Evolutionary conservation across 148 eudicot species (phyloP), one percentile per base, ranked within the genome.

Genomic region (Fallopia convolvulus): DNA sequence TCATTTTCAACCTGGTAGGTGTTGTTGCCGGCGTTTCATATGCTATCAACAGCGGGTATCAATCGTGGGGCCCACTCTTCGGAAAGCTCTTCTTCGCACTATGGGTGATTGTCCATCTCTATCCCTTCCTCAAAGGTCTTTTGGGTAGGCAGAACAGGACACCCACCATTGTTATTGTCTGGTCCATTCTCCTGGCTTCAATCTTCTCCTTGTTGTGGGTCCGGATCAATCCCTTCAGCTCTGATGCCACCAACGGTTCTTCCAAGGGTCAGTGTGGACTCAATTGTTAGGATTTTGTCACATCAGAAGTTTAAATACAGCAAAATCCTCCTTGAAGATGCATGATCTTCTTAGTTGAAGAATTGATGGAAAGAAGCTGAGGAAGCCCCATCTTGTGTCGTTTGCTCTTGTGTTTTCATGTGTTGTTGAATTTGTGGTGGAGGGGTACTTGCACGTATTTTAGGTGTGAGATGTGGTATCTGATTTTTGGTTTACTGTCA

Each of bases 61-160:
- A 92, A 75, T 92, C 91, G 0, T 92, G 97, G 97, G 97, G 97
- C 1, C 97, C 97, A 7, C 87, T 92, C 14, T 92, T 92, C 30
- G 97, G 97, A 10, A 92, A 90, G 78, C 85, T 92, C 44, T 92
- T 92, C 83, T 92, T 92, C 65, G 84, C 97, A 20, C 77, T 92
- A 15, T 92, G 97, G 97, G 97, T 90, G 71, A 86, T 92, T 71
- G 88, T 90, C 60, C 97, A 92, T 78, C 83, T 92, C 77, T 92
- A 92, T 55, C 97, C 97, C 36, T 92, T 90, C 97, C 91, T 92
- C 68, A 92, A 92, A 75, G 97, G 97, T 86, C 81, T 92, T 72
- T 68, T 90, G 84, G 97, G 97, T 47, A 82, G 87, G 42, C 94
- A 92, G 79, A 90, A 90, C 83, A 80, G 94, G 66, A 90, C 92